Conservation (phyloP, 2,329 filamentous ascomycete genomes). For the Cordyceps militaris region DNA sequence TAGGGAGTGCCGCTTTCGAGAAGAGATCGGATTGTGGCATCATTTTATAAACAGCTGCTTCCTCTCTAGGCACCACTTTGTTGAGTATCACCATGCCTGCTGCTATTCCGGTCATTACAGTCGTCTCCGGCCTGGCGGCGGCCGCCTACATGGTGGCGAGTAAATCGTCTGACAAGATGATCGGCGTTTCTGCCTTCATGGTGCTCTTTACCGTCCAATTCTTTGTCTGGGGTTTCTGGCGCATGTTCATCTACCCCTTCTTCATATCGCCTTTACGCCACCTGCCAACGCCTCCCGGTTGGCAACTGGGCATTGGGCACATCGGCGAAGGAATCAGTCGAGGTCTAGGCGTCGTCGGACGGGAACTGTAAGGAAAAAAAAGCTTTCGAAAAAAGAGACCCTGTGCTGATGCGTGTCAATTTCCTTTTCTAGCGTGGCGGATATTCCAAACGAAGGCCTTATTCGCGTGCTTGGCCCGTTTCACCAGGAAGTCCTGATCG, state of each 20-base stretch:
- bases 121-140: neutral
- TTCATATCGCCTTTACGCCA: neutral
- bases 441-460: neutral
- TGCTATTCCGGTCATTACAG: neutral
- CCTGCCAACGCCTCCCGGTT: neutral
- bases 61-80: neutral
- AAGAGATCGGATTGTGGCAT: too few species aligned
- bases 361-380: neutral
- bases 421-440: neutral
- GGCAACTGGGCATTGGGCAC: neutral
- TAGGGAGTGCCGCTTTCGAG: too few species aligned
- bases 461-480: neutral
- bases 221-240: neutral
- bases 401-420: too few species aligned
- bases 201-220: neutral
- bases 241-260: conserved; percentile 6
- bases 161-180: neutral
- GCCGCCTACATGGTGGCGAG: neutral
- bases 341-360: neutral
- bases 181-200: neutral
- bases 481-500: conserved; percentile 4
- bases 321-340: neutral
- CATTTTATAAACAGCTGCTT: rapidly evolving
- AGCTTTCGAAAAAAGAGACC: too few species aligned
- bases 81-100: neutral